Evolutionary conservation across 495 filamentous ascomycete species (phyloP), one percentile per base, ranked within the genome.

Genomic region (Daldinia decipiens): DNA sequence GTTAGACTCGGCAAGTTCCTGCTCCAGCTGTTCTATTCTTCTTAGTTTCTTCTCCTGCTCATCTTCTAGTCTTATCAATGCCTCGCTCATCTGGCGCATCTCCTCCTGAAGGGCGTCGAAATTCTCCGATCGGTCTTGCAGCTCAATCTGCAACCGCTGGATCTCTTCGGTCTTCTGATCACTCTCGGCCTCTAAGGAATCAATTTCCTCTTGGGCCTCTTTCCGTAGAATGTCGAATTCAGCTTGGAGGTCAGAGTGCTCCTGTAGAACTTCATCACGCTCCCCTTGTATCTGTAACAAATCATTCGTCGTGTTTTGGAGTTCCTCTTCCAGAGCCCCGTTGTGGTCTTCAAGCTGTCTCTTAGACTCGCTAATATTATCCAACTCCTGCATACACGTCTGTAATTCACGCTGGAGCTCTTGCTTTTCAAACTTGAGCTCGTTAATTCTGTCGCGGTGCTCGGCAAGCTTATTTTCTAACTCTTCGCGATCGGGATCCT

Each of bases 61-160:
- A 79, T 98, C 94, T 75, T 98, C 95, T 0, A 98, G 84, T 55
- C 90, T 82, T 38, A 97, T 85, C 13, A 98, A 86, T 5, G 89
- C 89, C 69, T 98, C 94, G 68, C 90, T 93, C 72, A 97, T 90
- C 59, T 90, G 90, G 54, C 93, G 91, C 88, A 99, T 94, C 82
- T 99, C 95, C 43, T 89, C 88, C 68, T 97, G 94, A 32, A 98
- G 77, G 5, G 90, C 90, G 62, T 91, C 89, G 70, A 96, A 92
- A 71, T 93, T 93, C 65, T 98, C 94, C 7, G 88, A 89, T 53
- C 89, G 86, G 66, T 91, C 87, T 62, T 88, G 85, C 11, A 92
- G 78, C 40, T 93, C 91, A 17, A 87, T 83, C 64, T 90, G 84
- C 12, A 92, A 78, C n/a, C 88, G 86, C 78, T 92, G 85, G 29